These are phyloP conservation scores for Dentipellis fragilis DNA, from an alignment of 768 basidiomycete genomes.

Conservation along the genomic window DNA sequence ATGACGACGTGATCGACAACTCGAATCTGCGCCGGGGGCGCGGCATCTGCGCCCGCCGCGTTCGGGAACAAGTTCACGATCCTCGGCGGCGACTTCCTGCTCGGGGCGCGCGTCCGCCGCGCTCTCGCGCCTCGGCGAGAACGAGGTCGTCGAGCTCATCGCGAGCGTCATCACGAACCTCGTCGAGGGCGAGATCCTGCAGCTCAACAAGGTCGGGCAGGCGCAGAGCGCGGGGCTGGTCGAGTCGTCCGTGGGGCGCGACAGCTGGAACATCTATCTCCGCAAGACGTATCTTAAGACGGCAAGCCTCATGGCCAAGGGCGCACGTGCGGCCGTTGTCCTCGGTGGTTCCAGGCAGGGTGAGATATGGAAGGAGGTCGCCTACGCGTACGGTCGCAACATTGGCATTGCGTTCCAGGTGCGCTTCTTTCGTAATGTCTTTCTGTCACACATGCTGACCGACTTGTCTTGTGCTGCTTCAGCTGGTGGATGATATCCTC, in stretches of 20 bases:
- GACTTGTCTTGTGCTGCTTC: constrained; percentile 1
- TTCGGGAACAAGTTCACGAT: constrained; percentile 93
- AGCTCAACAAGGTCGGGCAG: constrained; percentile 47
- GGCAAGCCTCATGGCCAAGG: constrained; percentile 85
- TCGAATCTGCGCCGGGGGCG: constrained; percentile 60
- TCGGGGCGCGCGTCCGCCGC: constrained; percentile 87
- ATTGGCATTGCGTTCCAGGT: constrained; percentile 96
- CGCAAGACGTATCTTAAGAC: constrained; percentile 92
- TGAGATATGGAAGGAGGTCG: constrained; percentile 81
- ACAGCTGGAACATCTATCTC: constrained; percentile 71
- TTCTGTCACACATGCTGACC: neutral
- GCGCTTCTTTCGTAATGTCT: neutral
- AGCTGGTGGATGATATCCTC: constrained; percentile 93
- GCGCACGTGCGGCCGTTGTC: constrained; percentile 74
- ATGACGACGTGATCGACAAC: constrained; percentile 81
- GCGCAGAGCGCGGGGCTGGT: constrained; percentile 22
- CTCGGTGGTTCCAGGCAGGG: constrained; percentile 71
- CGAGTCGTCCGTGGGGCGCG: constrained; percentile 24
- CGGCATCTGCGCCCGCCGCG: constrained; percentile 56
- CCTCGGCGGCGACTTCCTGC: constrained; percentile 90
- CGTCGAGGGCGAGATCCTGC: constrained; percentile 94
- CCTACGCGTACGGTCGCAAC: constrained; percentile 86
- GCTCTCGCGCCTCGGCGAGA: constrained; percentile 74
- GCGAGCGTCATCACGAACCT: constrained; percentile 88
- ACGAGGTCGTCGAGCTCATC: constrained; percentile 88